Percentiles rank a stretch among this genome's conserved stretches.
phyloP scores from a whole-genome alignment of 768 basidiomycete species.

The Saitozyma podzolica region DNA sequence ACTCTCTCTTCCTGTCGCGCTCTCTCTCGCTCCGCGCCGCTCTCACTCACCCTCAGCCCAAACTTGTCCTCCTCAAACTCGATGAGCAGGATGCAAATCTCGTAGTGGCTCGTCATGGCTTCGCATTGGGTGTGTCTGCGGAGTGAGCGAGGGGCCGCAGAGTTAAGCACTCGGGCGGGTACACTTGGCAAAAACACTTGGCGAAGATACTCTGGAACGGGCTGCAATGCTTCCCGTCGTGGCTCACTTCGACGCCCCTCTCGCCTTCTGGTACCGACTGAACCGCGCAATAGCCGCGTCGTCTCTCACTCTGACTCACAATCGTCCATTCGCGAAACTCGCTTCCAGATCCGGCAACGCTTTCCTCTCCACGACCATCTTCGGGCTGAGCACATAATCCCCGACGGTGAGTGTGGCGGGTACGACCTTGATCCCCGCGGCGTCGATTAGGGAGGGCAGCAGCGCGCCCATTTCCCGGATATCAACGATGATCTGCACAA shows the following conservation, averaged over 20 bases:
- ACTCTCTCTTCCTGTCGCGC: not conserved
- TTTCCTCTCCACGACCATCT: slow-evolving; percentile 95
- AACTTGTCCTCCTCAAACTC: slow-evolving; percentile 98
- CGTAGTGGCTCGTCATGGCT: slow-evolving; percentile 93
- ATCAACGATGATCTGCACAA: slow-evolving; percentile 81
- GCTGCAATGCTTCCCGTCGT: not conserved
- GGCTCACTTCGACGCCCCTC: too few relatives aligned
- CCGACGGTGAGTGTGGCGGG: slow-evolving; percentile 92
- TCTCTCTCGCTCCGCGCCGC: too few relatives aligned
- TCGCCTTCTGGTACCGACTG: too few relatives aligned
- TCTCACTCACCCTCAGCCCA: slow-evolving; percentile 68
- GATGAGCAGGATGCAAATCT: slow-evolving; percentile 85
- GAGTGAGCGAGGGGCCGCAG: too few relatives aligned
- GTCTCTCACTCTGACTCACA: slow-evolving; percentile 62
- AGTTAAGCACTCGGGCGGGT: too few relatives aligned
- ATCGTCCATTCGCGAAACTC: slow-evolving; percentile 87
- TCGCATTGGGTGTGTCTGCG: slow-evolving; percentile 93
- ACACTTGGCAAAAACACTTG: too few relatives aligned
- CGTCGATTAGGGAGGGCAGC: slow-evolving; percentile 84
- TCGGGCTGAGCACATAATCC: slow-evolving; percentile 92
- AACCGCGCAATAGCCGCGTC: too few relatives aligned
- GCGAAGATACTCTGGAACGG: too few relatives aligned
- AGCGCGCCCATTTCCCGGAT: slow-evolving; percentile 95
- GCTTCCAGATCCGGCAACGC: slow-evolving; percentile 87
- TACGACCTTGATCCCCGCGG: slow-evolving; percentile 72